Conservation (phyloP, 2,329 filamentous ascomycete genomes). For the Berkeleyomyces rouxiae region DNA sequence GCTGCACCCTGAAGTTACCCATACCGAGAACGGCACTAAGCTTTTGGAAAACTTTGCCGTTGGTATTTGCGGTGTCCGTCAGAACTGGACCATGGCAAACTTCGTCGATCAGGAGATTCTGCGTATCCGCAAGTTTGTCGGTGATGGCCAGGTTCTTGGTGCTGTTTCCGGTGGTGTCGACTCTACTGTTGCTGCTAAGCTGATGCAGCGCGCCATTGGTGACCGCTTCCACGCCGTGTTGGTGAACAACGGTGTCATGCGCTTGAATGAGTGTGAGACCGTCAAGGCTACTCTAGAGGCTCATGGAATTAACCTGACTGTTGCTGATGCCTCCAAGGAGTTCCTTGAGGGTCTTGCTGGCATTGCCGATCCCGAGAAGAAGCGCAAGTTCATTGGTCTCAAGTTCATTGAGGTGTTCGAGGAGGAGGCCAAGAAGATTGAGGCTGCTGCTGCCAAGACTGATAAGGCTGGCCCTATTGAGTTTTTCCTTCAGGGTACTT, state of each 20-base stretch:
- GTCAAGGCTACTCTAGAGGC: constrained; percentile 66
- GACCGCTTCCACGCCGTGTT: constrained; percentile 73
- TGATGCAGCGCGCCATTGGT: constrained; percentile 72
- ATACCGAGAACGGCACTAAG: constrained; percentile 51
- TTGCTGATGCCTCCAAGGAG: constrained; percentile 60
- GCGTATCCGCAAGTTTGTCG: constrained; percentile 68
- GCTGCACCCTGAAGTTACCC: constrained; percentile 72
- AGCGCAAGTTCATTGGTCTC: constrained; percentile 78
- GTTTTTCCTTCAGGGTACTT: constrained; percentile 73
- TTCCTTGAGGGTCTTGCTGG: constrained; percentile 68
- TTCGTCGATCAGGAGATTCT: constrained; percentile 69
- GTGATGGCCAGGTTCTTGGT: constrained; percentile 56
- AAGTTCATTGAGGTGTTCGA: constrained; percentile 57
- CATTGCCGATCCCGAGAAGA: constrained; percentile 64
- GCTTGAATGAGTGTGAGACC: constrained; percentile 65
- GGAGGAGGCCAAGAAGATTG: constrained; percentile 41
- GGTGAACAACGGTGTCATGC: constrained; percentile 73
- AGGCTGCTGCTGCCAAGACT: constrained; percentile 43
- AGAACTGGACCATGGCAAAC: constrained; percentile 72
- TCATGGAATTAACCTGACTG: constrained; percentile 77
- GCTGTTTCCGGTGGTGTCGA: constrained; percentile 59
- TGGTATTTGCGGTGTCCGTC: constrained; percentile 58
- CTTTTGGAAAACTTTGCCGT: constrained; percentile 72
- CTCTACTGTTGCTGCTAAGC: constrained; percentile 67
- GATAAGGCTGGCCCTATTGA: constrained; percentile 57